phyloP scores from a whole-genome alignment of 768 basidiomycete genomes.

The Suillus bovinus region DNA sequence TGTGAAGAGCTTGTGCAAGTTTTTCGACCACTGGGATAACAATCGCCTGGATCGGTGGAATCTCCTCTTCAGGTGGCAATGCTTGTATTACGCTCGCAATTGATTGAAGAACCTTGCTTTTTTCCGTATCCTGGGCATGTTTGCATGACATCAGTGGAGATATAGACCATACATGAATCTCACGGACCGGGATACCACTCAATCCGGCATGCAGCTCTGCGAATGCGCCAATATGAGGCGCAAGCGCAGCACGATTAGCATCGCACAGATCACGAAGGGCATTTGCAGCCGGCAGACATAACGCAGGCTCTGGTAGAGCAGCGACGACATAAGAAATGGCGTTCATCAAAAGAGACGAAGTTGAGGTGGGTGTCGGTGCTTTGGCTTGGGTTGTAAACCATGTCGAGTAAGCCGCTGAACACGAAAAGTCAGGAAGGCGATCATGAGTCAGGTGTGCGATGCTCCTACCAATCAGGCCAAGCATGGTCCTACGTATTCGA shows the following conservation, averaged over 20 bases:
- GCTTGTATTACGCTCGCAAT: slow-evolving; percentile 95
- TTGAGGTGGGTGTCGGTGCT: slow-evolving; percentile 26
- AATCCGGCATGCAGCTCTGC: slow-evolving; percentile 80
- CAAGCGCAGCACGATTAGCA: slow-evolving; percentile 81
- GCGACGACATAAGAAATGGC: slow-evolving; percentile 69
- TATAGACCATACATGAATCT: neutral
- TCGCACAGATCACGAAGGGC: slow-evolving; percentile 88
- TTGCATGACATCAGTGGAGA: slow-evolving; percentile 7
- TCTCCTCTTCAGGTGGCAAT: slow-evolving; percentile 73
- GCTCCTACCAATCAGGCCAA: slow-evolving; percentile 70
- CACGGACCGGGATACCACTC: slow-evolving; percentile 67
- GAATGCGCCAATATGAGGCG: slow-evolving; percentile 83
- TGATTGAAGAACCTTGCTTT: slow-evolving; percentile 87
- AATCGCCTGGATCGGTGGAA: slow-evolving; percentile 78
- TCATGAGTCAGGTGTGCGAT: slow-evolving; percentile 1
- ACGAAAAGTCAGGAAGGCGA: neutral
- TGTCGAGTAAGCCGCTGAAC: slow-evolving; percentile 68
- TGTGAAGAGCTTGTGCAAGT: slow-evolving; percentile 60
- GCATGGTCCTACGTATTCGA: slow-evolving; percentile 70
- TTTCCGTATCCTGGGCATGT: slow-evolving; percentile 68
- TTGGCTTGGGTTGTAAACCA: slow-evolving; percentile 68
- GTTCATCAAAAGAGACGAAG: slow-evolving; percentile 56
- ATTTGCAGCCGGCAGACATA: slow-evolving; percentile 75
- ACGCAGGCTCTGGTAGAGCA: slow-evolving; percentile 62
- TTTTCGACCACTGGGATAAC: slow-evolving; percentile 73